Base-by-base conservation (phyloP, 2,329 filamentous ascomycete species). In the Monilinia aucupariae region DNA sequence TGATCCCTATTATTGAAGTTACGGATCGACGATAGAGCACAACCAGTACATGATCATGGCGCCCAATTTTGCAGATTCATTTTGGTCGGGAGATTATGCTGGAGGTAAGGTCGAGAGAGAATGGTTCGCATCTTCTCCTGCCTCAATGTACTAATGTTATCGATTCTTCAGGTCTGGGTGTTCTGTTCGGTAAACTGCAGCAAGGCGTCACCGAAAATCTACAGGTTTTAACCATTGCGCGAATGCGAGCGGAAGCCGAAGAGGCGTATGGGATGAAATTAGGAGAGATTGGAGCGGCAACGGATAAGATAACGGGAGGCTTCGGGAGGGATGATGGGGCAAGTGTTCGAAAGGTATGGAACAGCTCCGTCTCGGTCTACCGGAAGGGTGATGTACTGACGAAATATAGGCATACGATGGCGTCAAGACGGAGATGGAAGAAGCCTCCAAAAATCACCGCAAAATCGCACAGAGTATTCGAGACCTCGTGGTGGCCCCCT, bases 11-110 rank as follows among this genome's bases (percentile, higher is more conserved):
- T 48, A 58, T 47, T 58, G 54, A 34, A 56, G 54, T 47, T 27
- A 47, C 54, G 54, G 48, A 47, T 58, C 54, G 20, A 58, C 41
- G 54, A 58, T 47, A 58, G 54, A 58, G n/a, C n/a, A n/a, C n/a
- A n/a, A n/a, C n/a, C n/a, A n/a, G 54, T 47, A 58, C 41, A 58
- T 58, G 34, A 47, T 62, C 73, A 85, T 77, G 75, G 93, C 93
- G 90, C 89, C 90, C 70, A 85, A 90, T 72, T 97, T 99, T 78
- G 87, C 92, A 70, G 91, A 93, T 79, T 96, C 92, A 58, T 97
- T 99, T 80, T 99, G 94, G 94, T 96, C 94, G 66, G 85, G 86
- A 75, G 94, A 99, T 83, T 97, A 97, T 82, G 93, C 93, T 75
- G 92, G 90, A 81, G 92, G 89, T 90, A 79, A 75, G 83, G 73